Evolutionary conservation across 306 rosid species (phyloP).

Genomic region (Fragaria nilgerrensis): DNA sequence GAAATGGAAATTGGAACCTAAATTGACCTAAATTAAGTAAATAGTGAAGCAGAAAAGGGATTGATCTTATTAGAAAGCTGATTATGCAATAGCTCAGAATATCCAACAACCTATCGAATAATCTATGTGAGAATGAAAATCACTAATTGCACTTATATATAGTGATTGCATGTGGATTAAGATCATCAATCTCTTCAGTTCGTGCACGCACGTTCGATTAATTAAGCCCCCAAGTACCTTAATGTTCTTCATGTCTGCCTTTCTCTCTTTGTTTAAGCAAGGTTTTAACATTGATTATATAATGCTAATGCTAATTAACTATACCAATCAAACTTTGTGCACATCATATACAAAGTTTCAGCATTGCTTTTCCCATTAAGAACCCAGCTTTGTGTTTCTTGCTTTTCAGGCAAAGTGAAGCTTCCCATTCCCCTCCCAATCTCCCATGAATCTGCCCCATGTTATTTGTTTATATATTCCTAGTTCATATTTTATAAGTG

Average conservation of each 20-base stretch:
- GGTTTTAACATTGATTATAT: neutral
- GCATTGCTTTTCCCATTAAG: neutral
- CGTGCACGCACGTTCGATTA: neutral
- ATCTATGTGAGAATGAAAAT: too few relatives aligned
- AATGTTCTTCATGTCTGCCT: neutral
- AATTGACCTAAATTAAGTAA: neutral
- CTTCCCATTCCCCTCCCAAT: neutral
- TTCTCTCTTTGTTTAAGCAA: neutral
- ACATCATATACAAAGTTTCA: neutral
- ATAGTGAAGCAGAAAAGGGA: neutral
- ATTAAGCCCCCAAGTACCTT: neutral
- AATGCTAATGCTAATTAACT: neutral
- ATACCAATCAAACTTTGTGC: neutral
- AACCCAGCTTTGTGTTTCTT: constrained; percentile 8
- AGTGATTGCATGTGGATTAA: neutral
- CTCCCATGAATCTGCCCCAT: neutral
- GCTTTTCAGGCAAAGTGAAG: constrained; percentile 21
- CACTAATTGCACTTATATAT: neutral
- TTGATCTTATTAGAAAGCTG: neutral
- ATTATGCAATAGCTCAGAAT: neutral
- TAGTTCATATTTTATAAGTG: neutral
- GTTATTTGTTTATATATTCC: neutral
- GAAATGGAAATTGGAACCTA: neutral
- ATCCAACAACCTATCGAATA: neutral
- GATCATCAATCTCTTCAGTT: neutral